Conservation (phyloP, 2,329 filamentous ascomycete genomes). For the Teratosphaeriaceae sp. region DNA sequence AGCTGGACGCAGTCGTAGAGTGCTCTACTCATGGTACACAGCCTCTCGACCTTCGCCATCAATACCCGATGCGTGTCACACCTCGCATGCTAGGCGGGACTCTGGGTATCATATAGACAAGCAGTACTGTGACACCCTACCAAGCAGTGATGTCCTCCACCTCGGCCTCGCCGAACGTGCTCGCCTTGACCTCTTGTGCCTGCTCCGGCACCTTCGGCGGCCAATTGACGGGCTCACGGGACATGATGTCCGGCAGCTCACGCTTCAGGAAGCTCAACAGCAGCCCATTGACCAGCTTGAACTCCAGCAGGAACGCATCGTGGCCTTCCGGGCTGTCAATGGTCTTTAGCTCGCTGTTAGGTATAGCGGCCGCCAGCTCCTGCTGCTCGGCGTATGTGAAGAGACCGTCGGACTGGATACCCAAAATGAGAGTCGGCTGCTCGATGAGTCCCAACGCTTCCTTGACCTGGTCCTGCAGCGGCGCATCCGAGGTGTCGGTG, state of each 20-base stretch:
- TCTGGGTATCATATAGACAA: too few species aligned
- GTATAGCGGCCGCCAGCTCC: constrained; percentile 77
- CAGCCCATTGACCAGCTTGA: constrained; percentile 91
- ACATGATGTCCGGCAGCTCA: constrained; percentile 84
- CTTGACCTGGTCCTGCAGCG: constrained; percentile 43
- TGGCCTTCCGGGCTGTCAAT: constrained; percentile 95
- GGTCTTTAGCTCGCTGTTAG: constrained; percentile 67
- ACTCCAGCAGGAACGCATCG: constrained; percentile 92
- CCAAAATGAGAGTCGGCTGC: constrained; percentile 84
- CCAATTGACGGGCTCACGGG: constrained; percentile 37
- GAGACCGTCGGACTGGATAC: constrained; percentile 90
- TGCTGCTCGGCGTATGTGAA: constrained; percentile 97
- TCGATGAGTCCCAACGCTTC: constrained; percentile 75
- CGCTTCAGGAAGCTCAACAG: constrained; percentile 77
- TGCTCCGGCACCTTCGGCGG: constrained; percentile 46
- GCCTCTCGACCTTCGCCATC: too few species aligned
- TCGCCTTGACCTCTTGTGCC: constrained; percentile 69
- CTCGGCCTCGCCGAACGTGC: constrained; percentile 91
- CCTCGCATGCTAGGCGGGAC: too few species aligned
- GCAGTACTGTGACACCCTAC: too few species aligned
- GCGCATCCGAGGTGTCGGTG: constrained; percentile 16
- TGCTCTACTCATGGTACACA: too few species aligned
- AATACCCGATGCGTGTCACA: too few species aligned
- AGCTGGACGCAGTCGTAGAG: neutral
- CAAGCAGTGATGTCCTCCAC: constrained; percentile 94